Conservation (phyloP, 768 basidiomycete species). For the Russula sp. region DNA sequence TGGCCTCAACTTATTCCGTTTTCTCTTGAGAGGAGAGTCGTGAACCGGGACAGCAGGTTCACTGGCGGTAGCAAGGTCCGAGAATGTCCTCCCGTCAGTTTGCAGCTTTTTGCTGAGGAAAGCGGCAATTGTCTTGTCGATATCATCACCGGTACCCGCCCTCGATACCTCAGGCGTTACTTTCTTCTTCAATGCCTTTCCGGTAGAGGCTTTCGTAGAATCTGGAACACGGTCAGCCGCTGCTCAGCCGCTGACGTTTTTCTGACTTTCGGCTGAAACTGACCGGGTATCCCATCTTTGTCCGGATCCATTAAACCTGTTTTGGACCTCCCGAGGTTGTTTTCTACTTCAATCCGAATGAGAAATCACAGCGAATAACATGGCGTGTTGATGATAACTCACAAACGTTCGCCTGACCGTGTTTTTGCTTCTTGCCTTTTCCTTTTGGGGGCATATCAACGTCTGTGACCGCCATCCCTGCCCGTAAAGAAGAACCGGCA, state of each 20-base stretch:
- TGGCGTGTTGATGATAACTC: not conserved
- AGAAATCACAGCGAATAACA: not conserved
- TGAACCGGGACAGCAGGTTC: not conserved
- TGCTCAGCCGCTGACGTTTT: not conserved
- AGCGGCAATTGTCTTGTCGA: conserved; percentile 18
- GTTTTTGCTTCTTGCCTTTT: not conserved
- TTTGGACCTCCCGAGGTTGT: not conserved
- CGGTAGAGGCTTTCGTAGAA: not conserved
- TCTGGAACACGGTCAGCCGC: conserved; percentile 3
- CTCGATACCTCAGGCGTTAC: not conserved
- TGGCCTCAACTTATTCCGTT: not conserved
- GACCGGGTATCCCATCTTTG: not conserved
- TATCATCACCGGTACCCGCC: conserved; percentile 1
- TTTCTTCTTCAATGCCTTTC: not conserved
- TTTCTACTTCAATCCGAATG: not conserved
- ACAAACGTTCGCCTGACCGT: not conserved
- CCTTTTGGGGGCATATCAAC: not conserved
- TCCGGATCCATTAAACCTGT: not conserved
- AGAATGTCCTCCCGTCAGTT: not conserved
- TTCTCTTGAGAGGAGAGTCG: not conserved
- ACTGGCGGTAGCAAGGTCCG: not conserved
- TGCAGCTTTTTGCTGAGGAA: conserved; percentile 7
- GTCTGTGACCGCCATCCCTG: not conserved
- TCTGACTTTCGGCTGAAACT: conserved; percentile 4
- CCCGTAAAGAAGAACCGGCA: not conserved